Evolutionary conservation across 441 rosid species (phyloP).

Genomic region (Syzygium syzygioides): DNA sequence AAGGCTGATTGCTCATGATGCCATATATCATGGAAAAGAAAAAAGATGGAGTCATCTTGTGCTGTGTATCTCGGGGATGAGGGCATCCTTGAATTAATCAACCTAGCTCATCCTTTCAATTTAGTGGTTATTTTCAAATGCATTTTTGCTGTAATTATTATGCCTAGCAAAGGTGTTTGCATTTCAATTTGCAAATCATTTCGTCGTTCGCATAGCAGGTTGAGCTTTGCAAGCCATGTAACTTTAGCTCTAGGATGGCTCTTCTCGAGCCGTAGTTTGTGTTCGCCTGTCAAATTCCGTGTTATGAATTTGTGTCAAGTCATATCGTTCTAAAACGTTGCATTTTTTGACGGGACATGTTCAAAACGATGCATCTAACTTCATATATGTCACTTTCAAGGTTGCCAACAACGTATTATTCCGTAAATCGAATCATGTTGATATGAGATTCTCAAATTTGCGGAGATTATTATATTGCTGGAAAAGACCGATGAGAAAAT

Average conservation of each 20-base stretch:
- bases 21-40: constrained; percentile 21
- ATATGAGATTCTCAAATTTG: neutral
- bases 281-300: neutral
- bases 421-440: neutral
- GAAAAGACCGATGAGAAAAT: neutral
- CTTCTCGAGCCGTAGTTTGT: neutral
- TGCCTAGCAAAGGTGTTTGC: neutral
- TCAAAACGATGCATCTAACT: neutral
- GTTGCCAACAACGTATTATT: neutral
- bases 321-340: neutral
- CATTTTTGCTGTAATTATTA: neutral
- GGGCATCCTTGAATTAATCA: neutral
- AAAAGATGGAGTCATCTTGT: neutral
- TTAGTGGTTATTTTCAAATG: neutral
- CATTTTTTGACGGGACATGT: neutral
- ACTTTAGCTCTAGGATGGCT: neutral
- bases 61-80: neutral
- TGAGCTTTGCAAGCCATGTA: neutral
- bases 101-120: neutral
- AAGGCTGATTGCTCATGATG: constrained; percentile 99
- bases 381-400: neutral
- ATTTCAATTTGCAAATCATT: neutral
- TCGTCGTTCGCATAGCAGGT: neutral
- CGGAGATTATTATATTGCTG: neutral
- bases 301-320: neutral